Conservation (phyloP, 495 filamentous ascomycete genomes). For the Penicillium coprophilum region DNA sequence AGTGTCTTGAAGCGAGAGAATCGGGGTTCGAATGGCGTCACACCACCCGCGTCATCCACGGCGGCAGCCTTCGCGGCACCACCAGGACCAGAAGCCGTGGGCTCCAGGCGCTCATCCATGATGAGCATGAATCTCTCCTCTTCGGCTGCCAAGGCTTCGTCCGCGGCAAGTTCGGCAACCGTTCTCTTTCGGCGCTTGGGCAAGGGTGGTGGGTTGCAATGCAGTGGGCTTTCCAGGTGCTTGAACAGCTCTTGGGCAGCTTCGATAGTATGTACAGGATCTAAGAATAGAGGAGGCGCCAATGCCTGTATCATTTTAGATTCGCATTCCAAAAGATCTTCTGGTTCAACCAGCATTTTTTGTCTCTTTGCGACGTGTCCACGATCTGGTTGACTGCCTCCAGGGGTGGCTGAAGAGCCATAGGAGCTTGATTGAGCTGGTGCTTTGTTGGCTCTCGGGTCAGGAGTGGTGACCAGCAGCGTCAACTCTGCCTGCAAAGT, state of each 20-base stretch:
- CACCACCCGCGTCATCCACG: conserved; percentile 70
- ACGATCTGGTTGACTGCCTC: conserved; percentile 52
- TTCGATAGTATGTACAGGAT: conserved; percentile 65
- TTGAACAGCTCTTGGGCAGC: conserved; percentile 69
- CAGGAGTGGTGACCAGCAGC: conserved; percentile 71
- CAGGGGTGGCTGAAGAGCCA: conserved; percentile 65
- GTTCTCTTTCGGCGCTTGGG: conserved; percentile 92
- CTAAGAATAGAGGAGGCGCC: conserved; percentile 71
- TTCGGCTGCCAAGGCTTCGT: conserved; percentile 85
- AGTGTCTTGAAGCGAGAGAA: conserved; percentile 91
- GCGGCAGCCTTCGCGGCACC: conserved; percentile 60
- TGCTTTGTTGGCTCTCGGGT: conserved; percentile 48
- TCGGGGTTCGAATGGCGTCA: conserved; percentile 72
- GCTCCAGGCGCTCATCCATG: conserved; percentile 78
- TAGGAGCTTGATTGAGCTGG: conserved; percentile 50
- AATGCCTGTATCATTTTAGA: conserved; percentile 67
- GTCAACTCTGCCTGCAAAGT: conserved; percentile 71
- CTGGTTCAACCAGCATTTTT: conserved; percentile 74
- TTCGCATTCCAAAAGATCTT: conserved; percentile 71
- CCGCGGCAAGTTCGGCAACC: conserved; percentile 87
- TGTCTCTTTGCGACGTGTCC: conserved; percentile 63
- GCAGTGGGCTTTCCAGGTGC: conserved; percentile 68
- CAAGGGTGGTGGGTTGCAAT: conserved; percentile 70
- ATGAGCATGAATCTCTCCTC: conserved; percentile 90
- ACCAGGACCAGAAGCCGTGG: conserved; percentile 55